Conservation (phyloP, 331 rosid genomes). For the Stylosanthes scabra region DNA sequence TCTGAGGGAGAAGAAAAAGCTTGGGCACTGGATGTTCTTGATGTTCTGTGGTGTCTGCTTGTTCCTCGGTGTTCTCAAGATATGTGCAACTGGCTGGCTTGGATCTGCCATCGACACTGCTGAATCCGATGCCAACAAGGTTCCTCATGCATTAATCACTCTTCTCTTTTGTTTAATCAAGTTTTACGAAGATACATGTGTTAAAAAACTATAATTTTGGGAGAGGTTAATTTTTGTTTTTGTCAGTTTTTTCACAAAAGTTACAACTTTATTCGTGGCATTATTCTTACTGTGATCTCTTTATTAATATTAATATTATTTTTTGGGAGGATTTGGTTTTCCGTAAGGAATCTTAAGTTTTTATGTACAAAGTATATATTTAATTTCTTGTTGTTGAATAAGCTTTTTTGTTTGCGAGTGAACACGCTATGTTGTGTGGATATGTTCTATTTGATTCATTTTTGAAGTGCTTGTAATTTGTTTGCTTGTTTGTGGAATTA, state of each 20-base stretch:
- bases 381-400: conserved; percentile 7
- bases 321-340: background rate
- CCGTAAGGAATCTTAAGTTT: background rate
- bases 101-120: conserved; percentile 86
- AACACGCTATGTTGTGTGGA: conserved; percentile 16
- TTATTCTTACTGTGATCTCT: conserved; percentile 25
- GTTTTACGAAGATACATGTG: background rate
- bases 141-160: conserved; percentile 4
- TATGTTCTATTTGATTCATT: conserved; percentile 10
- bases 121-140: conserved; percentile 60
- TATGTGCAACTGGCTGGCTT: conserved; percentile 95
- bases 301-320: conserved; percentile 5
- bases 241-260: conserved; percentile 23
- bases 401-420: conserved; percentile 26
- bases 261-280: background rate
- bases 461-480: conserved; percentile 15
- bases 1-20: conserved; percentile 68
- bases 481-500: conserved; percentile 18
- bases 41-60: conserved; percentile 83
- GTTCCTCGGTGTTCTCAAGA: conserved; percentile 86
- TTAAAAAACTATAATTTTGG: background rate
- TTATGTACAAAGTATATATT: background rate
- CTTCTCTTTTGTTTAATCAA: background rate
- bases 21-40: conserved; percentile 94
- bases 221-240: conserved; percentile 15